Evolutionary conservation across 23 red algal genomes (phyloP).

Genomic region (Porphyridium purpureum): DNA sequence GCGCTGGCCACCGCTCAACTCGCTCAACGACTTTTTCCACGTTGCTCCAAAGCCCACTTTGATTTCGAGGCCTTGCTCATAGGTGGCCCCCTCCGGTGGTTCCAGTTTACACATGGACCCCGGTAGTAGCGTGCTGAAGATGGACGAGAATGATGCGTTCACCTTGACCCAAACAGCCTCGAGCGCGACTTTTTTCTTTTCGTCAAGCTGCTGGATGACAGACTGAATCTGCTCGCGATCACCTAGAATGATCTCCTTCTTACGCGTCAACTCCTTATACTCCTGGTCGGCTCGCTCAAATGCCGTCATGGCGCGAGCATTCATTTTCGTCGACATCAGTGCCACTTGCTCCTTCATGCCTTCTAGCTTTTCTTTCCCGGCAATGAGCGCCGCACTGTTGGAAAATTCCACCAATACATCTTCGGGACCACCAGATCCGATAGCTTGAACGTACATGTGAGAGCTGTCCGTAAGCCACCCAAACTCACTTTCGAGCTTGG

Average conservation of each 20-base stretch:
- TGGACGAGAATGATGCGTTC: constrained; percentile 59
- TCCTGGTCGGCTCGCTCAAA: constrained; percentile 92
- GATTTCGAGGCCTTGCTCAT: constrained; percentile 75
- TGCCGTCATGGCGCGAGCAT: constrained; percentile 67
- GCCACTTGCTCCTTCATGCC: constrained; percentile 1
- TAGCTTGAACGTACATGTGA: no score
- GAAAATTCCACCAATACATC: no score
- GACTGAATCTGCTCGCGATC: constrained; percentile 82
- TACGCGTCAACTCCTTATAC: constrained; percentile 62
- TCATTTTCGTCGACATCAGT: constrained; percentile 55
- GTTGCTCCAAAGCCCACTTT: constrained; percentile 60
- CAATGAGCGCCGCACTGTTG: not conserved
- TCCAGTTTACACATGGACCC: constrained; percentile 50
- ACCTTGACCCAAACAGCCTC: constrained; percentile 90
- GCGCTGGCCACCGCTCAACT: constrained; percentile 89
- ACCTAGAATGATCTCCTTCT: constrained; percentile 79
- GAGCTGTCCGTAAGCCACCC: no score
- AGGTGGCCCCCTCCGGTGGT: constrained; percentile 33
- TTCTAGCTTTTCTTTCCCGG: not conserved
- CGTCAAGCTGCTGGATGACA: constrained; percentile 74
- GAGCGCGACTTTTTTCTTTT: constrained; percentile 90
- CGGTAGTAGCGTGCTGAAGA: constrained; percentile 79
- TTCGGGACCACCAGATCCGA: no score
- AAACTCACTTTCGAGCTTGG: constrained; percentile 25
- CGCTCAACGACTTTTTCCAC: constrained; percentile 88